Base-by-base conservation (phyloP, 1,284 basidiomycete species). In the Somion occarium region DNA sequence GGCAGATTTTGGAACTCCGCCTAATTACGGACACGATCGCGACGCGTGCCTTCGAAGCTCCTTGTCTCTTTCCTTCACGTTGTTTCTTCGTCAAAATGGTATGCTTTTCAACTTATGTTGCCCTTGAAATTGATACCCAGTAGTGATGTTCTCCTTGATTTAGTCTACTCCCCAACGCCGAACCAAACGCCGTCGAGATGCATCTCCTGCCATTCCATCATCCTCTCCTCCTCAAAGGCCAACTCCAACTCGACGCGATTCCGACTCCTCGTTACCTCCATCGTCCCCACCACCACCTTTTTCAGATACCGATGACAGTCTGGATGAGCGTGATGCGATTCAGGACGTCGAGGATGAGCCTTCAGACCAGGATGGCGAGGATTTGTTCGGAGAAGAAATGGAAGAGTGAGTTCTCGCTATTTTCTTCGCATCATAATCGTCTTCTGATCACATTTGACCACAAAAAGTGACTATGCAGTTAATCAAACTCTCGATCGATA, bases 301-400 rank as follows among this genome's bases (percentile, higher is more conserved):
- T 65, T 90, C 88, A 2, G 93, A 95, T 61, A 91, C 91, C 12
- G 92, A 92, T 44, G 91, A 93, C 39, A 86, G 85, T 49, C 30
- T 85, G 23, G 84, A 87, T 53, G 89, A 91, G 54, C 78, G 85
- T 20, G 87, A 93, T 52, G 84, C 79, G 0, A 75, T 91, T n/a
- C 73, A 63, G 51, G 86, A 88, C 59, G 72, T 85, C 19, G 83
- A 85, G 37, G 86, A 83, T 55, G 79, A 77, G 9, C 75, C 80
- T n/a, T 82, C 82, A 3, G 91, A 87, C 5, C 92, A 82, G 19
- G 91, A 94, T 22, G 93, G 92, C 30, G 95, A 97, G 68, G 95
- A 99, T 71, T 81, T 99, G 23, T 98, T 96, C 70, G 91, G 81
- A 42, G 87, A 96, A 13, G 78, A 77, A 63, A 71, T 92, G 57